phyloP scores from a whole-genome alignment of 177 flowering plant genomes.

The Telopea speciosissima region DNA sequence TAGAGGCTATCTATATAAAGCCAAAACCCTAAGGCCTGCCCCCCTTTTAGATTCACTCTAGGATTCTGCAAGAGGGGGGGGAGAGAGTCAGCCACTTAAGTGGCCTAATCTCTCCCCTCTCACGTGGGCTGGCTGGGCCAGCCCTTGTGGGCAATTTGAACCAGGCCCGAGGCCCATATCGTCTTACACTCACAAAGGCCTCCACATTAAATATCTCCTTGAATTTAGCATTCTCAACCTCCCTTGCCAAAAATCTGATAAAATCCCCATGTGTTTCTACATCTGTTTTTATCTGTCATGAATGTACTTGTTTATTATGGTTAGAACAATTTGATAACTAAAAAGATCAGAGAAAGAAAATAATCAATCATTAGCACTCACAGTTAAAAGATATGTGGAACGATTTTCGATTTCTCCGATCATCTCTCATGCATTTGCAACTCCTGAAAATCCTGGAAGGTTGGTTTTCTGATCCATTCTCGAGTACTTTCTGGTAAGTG shows the following conservation, averaged over 20 bases:
- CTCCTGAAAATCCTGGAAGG: constrained; percentile 15
- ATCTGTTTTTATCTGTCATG: constrained; percentile 36
- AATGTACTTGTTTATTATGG: neutral
- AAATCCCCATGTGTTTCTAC: constrained; percentile 68
- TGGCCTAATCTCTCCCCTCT: too few species aligned
- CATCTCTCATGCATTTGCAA: constrained; percentile 49
- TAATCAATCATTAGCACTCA: constrained; percentile 36
- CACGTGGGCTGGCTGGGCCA: too few species aligned
- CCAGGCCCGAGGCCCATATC: too few species aligned
- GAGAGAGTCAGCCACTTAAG: too few species aligned
- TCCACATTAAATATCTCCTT: constrained; percentile 66
- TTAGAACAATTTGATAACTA: neutral
- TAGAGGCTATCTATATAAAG: too few species aligned
- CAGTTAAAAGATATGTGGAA: constrained; percentile 67
- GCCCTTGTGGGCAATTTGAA: too few species aligned
- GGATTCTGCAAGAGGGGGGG: too few species aligned
- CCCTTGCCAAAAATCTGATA: constrained; percentile 44
- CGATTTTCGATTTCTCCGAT: constrained; percentile 93
- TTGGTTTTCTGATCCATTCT: constrained; percentile 27
- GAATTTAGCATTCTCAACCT: constrained; percentile 52
- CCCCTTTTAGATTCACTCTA: too few species aligned
- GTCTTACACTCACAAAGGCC: constrained; percentile 66
- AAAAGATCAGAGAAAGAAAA: neutral
- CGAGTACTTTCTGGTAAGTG: constrained; percentile 43
- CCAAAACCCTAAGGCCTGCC: too few species aligned